Evolutionary conservation across 192 early-diverging fungal genomes (phyloP).

Genomic region (Funneliformis mosseae): DNA sequence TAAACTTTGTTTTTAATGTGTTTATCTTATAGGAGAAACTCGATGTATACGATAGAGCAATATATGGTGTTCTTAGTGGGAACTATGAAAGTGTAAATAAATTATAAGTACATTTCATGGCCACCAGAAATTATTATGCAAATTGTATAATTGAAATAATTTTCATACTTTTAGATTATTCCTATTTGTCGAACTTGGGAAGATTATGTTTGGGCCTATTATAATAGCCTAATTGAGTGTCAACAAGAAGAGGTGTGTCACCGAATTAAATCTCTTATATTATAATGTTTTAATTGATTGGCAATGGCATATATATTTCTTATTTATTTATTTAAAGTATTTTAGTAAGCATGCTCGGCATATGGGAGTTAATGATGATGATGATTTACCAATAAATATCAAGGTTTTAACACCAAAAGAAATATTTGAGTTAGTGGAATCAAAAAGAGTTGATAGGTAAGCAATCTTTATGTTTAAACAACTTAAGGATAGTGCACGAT

Average conservation of each 20-base stretch:
- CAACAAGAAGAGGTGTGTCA: slow-evolving; percentile 50
- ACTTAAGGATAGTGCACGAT: not conserved
- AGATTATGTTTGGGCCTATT: slow-evolving; percentile 84
- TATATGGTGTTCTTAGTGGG: slow-evolving; percentile 75
- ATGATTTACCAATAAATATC: slow-evolving; percentile 27
- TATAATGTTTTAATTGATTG: slow-evolving; percentile 10
- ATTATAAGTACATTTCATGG: slow-evolving; percentile 6
- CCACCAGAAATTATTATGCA: not conserved
- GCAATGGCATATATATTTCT: not conserved
- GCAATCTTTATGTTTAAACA: not conserved
- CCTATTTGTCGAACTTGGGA: slow-evolving; percentile 85
- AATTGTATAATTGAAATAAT: not conserved
- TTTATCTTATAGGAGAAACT: slow-evolving; percentile 41
- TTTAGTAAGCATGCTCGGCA: not conserved
- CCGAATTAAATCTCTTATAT: slow-evolving; percentile 23
- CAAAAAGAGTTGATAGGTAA: not conserved
- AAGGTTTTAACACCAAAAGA: slow-evolving; percentile 20
- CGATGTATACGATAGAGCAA: slow-evolving; percentile 75
- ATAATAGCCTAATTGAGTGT: slow-evolving; percentile 70
- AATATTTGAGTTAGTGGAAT: slow-evolving; percentile 10
- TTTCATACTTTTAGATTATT: slow-evolving; percentile 47
- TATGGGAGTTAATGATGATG: not conserved
- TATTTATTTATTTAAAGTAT: slow-evolving; percentile 11
- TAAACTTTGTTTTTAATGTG: not conserved
- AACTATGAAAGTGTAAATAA: slow-evolving; percentile 66